Percentiles rank a stretch among this genome's conserved stretches.
Evolutionary conservation across 2,329 filamentous ascomycete genomes (phyloP).

Genomic region (Pezicula rhizophila): DNA sequence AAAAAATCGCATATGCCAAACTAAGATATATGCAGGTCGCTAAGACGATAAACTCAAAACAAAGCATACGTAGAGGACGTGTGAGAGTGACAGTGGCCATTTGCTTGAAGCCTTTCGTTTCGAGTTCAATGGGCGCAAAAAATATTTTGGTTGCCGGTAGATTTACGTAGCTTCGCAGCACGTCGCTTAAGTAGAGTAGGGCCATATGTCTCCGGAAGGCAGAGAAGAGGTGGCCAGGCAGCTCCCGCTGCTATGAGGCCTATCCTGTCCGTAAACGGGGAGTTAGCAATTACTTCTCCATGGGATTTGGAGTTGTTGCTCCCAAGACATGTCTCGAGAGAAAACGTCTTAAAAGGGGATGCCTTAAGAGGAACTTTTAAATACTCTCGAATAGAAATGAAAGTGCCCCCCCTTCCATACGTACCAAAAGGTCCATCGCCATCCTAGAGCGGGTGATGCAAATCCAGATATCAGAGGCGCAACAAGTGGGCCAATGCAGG

Average conservation of each 20-base stretch:
- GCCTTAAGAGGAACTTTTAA: too few species aligned
- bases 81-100: conserved; percentile 52
- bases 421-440: conserved; percentile 55
- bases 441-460: conserved; percentile 46
- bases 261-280: conserved; percentile 28
- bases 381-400: too few species aligned
- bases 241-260: conserved; percentile 57
- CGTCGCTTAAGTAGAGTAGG: conserved; percentile 54
- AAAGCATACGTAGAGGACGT: conserved; percentile 52
- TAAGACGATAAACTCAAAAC: conserved; percentile 56
- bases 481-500: conserved; percentile 56
- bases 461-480: conserved; percentile 57
- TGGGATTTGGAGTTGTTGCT: too few species aligned
- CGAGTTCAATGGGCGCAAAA: conserved; percentile 59
- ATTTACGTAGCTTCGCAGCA: conserved; percentile 50
- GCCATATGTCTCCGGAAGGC: conserved; percentile 59
- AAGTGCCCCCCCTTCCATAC: too few species aligned
- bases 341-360: too few species aligned
- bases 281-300: too few species aligned
- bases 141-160: conserved; percentile 48
- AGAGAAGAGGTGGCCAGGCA: conserved; percentile 52
- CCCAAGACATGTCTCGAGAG: too few species aligned
- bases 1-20: conserved; percentile 57
- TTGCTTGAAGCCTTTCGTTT: conserved; percentile 43
- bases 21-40: conserved; percentile 56